Conservation (phyloP, 2,329 filamentous ascomycete genomes). For the Aspergillus fumigatiaffinis region DNA sequence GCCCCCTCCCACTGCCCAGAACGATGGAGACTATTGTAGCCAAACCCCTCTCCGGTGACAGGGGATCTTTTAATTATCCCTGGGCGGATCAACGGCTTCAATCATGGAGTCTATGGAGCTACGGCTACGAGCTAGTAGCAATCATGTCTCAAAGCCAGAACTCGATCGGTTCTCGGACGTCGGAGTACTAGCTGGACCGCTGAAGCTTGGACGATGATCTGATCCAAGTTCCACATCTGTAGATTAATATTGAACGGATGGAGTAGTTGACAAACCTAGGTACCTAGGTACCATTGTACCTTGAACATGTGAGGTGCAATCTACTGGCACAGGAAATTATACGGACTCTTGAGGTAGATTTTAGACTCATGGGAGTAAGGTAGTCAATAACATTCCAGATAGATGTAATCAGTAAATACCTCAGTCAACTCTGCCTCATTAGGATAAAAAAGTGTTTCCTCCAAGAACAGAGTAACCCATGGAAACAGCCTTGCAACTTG, state of each 20-base stretch:
- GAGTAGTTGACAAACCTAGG: background rate
- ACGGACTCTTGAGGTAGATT: background rate
- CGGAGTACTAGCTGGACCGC: background rate
- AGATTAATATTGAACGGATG: background rate
- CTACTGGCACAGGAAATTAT: background rate
- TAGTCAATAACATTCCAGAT: too few relatives aligned
- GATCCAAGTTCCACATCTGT: background rate
- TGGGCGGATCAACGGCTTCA: conserved; percentile 28
- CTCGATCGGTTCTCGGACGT: background rate
- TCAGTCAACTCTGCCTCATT: background rate
- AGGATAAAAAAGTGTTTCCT: background rate
- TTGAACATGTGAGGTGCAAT: background rate
- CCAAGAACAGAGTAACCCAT: background rate
- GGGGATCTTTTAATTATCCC: conserved; percentile 20
- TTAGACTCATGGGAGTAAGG: background rate
- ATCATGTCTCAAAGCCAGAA: background rate
- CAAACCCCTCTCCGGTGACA: conserved; percentile 16
- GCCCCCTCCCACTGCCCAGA: background rate
- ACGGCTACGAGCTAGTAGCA: background rate
- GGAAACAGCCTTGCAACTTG: background rate
- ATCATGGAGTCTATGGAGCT: background rate
- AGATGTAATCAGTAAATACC: background rate
- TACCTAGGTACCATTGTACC: background rate
- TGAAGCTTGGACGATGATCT: background rate
- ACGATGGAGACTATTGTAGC: conserved; percentile 15